These are phyloP conservation scores for Fusarium napiforme DNA, from an alignment of 2,329 filamentous ascomycete genomes.

Conservation along the genomic window DNA sequence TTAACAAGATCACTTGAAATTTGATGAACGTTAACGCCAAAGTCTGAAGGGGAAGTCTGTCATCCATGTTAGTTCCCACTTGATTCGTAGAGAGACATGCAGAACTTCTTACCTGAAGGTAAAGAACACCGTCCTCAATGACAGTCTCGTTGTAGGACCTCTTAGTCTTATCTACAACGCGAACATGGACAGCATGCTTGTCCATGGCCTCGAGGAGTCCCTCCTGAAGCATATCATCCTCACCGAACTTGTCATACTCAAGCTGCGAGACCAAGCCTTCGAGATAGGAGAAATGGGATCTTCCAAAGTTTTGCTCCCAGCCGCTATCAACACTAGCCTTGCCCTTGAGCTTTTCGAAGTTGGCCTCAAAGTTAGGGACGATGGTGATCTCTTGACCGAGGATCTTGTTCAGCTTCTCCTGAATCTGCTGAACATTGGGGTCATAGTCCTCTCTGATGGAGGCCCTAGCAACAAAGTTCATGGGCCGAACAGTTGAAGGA, in stretches of 20 bases:
- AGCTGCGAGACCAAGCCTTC: conserved; percentile 56
- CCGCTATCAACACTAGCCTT: conserved; percentile 44
- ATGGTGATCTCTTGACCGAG: conserved; percentile 57
- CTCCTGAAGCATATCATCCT: conserved; percentile 62
- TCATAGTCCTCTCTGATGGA: conserved; percentile 58
- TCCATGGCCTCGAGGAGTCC: conserved; percentile 60
- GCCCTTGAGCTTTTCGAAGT: conserved; percentile 54
- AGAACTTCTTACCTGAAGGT: conserved; percentile 56
- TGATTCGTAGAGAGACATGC: neutral
- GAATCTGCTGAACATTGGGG: conserved; percentile 51
- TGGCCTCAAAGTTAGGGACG: conserved; percentile 59
- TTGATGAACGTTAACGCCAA: conserved; percentile 52
- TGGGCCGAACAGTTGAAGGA: conserved; percentile 46
- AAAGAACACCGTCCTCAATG: conserved; percentile 61
- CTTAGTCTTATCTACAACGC: conserved; percentile 58
- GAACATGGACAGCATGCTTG: conserved; percentile 56
- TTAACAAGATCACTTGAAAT: conserved; percentile 51
- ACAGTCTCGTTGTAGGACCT: conserved; percentile 58
- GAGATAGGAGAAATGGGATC: conserved; percentile 56
- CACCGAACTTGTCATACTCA: conserved; percentile 56
- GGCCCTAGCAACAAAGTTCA: conserved; percentile 58
- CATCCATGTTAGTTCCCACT: conserved; percentile 4
- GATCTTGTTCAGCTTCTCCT: conserved; percentile 53
- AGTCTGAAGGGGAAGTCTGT: conserved; percentile 50
- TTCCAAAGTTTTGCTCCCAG: conserved; percentile 59